phyloP scores from a whole-genome alignment of 176 grass and related monocot species.

The Neostapfia colusana region DNA sequence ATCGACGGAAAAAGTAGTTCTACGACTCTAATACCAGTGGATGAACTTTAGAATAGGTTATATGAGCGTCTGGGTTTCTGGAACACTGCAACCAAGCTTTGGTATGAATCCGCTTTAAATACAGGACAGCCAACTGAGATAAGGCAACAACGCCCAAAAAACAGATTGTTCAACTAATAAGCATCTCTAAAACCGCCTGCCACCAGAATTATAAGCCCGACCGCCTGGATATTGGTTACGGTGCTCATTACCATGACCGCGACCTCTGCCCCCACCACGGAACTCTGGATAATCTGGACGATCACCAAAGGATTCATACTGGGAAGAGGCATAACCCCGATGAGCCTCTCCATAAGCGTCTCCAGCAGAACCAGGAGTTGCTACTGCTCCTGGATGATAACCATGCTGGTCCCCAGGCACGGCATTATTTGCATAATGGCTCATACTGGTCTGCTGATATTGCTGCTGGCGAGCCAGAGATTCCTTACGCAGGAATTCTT shows the following conservation, averaged over 20 bases:
- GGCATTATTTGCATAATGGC: slow-evolving; percentile 48
- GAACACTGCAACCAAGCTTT: slow-evolving; percentile 17
- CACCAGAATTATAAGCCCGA: slow-evolving; percentile 76
- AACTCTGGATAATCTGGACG: slow-evolving; percentile 51
- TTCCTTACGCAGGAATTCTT: slow-evolving; percentile 83
- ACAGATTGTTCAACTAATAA: not conserved
- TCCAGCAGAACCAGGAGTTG: slow-evolving; percentile 27
- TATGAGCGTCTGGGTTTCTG: slow-evolving; percentile 1
- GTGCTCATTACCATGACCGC: slow-evolving; percentile 52
- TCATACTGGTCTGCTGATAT: slow-evolving; percentile 73
- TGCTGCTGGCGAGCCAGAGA: slow-evolving; percentile 71
- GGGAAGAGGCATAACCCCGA: slow-evolving; percentile 52
- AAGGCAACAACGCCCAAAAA: slow-evolving; percentile 3
- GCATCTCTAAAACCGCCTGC: slow-evolving; percentile 54
- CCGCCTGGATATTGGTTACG: slow-evolving; percentile 61
- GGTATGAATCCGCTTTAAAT: not conserved
- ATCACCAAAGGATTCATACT: slow-evolving; percentile 47
- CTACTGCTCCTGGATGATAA: slow-evolving; percentile 39
- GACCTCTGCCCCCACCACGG: slow-evolving; percentile 45
- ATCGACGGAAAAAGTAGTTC: not conserved
- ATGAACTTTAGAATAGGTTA: slow-evolving; percentile 9
- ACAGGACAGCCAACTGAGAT: not conserved
- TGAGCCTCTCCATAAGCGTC: slow-evolving; percentile 55
- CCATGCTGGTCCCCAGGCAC: slow-evolving; percentile 42
- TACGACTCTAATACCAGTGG: not conserved